Evolutionary conservation across 169 alveolate genomes (phyloP).

Genomic region (Plasmodium malariae): DNA sequence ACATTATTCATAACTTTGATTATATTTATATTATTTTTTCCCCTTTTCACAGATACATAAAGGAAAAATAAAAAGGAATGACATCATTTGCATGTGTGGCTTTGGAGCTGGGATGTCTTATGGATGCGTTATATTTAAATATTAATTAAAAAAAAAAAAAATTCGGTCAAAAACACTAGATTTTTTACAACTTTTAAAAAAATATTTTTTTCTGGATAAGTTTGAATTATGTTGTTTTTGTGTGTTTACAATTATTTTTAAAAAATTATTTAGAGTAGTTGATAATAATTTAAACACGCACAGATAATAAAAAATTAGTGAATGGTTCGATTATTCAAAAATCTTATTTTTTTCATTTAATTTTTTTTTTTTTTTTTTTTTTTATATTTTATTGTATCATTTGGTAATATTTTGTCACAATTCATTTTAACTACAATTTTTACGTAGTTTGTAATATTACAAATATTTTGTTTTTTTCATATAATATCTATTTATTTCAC

Average conservation of each 20-base stretch:
- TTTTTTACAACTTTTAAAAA: too few species aligned
- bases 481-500: neutral
- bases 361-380: too few species aligned
- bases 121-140: conserved; percentile 80
- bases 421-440: too few species aligned
- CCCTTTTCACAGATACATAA: conserved; percentile 63
- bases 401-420: too few species aligned
- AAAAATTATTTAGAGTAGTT: too few species aligned
- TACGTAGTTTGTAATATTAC: too few species aligned
- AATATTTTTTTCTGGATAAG: neutral
- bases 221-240: neutral
- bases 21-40: neutral
- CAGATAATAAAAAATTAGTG: too few species aligned
- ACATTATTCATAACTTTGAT: neutral
- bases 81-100: conserved; percentile 82
- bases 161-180: too few species aligned
- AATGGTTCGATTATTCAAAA: too few species aligned
- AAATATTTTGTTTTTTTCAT: neutral
- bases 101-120: conserved; percentile 86
- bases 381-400: too few species aligned
- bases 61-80: conserved; percentile 79
- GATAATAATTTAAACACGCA: too few species aligned
- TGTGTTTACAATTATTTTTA: neutral
- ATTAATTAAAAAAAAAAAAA: conserved; percentile 47
- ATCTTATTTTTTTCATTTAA: too few species aligned